Base-by-base conservation (phyloP, 306 rosid species). In the Neltuma alba region DNA sequence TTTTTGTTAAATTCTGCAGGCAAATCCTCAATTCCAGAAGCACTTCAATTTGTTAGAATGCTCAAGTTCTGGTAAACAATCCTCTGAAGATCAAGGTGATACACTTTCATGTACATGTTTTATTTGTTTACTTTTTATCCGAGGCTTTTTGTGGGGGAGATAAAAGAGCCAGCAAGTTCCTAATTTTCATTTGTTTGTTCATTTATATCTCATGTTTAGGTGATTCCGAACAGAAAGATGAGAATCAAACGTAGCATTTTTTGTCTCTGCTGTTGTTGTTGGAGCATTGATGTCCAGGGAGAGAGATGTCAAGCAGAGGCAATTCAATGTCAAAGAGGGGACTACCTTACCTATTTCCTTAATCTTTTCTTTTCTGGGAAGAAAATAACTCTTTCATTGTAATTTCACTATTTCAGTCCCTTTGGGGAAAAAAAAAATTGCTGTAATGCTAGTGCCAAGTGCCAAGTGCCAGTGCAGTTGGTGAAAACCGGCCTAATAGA, bases 391-490 rank as follows among this genome's bases (percentile, higher is more conserved):
- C 64, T 84, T 40, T 57, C 23, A 70, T 3, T 74, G 77, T 77
- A 44, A 18, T 62, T 86, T 80, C 63, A 14, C 27, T 44, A 8
- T 40, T 40, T 10, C 61, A 54, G 14, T 2, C 30, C 58, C 12
- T 7, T 40, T 10, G 0, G 30, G 7, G 62, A 79, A 54, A 31
- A 55, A 4, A 65, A 80, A 65, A 77, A 84, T 45, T 75, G 30
- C 37, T 69, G 69, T 80, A 68, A 34, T 78, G 76, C 79, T 78
- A 45, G 75, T 88, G 91, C 86, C 89, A 88, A 81, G n/a, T n/a
- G n/a, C n/a, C n/a, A n/a, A 45, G 75, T 88, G 91, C 86, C 89
- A 88, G 79, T 83, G 88, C 85, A 83, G 84, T 87, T 77, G 87
- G 89, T 85, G 87, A 18, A 50, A 50, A n/a, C 86, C 92, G 86